Evolutionary conservation across 352 stramenopile genomes (phyloP).

Genomic region (Pilasporangium apinafurcum): DNA sequence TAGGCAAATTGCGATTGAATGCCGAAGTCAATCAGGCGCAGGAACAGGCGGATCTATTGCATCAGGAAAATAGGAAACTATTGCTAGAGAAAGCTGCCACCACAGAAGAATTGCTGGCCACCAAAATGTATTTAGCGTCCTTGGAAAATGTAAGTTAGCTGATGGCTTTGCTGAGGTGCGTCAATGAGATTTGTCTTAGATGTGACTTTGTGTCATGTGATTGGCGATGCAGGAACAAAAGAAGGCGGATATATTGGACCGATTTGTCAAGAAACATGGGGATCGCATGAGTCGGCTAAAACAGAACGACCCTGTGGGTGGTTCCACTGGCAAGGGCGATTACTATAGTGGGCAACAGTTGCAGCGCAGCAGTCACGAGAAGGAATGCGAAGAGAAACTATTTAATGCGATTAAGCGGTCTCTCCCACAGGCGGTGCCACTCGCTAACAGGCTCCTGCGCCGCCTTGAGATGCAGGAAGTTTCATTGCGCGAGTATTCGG

Average conservation of each 20-base stretch:
- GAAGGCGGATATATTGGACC: constrained; percentile 67
- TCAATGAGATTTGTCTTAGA: background rate
- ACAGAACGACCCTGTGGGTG: constrained; percentile 4
- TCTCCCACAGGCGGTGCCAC: constrained; percentile 55
- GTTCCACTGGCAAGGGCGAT: background rate
- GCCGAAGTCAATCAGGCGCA: constrained; percentile 53
- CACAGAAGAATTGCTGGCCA: constrained; percentile 53
- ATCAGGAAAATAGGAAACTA: constrained; percentile 62
- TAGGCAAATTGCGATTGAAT: constrained; percentile 42
- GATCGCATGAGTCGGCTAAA: constrained; percentile 53
- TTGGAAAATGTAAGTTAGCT: constrained; percentile 38
- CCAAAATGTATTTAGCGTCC: constrained; percentile 66
- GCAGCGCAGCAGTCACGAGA: constrained; percentile 28
- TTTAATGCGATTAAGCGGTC: constrained; percentile 48
- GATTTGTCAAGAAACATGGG: constrained; percentile 76
- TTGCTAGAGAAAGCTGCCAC: constrained; percentile 52
- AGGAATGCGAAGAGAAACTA: constrained; percentile 52
- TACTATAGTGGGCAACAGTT: constrained; percentile 10
- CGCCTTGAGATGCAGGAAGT: constrained; percentile 71
- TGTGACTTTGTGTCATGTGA: background rate
- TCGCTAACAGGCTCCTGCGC: constrained; percentile 62
- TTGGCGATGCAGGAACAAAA: constrained; percentile 38
- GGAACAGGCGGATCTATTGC: constrained; percentile 41
- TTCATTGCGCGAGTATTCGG: constrained; percentile 60
- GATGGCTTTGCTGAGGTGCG: background rate